A percentile compares a stretch with the other conserved stretches of the same genome.
phyloP scores from a whole-genome alignment of 768 basidiomycete species.

The Daedaleopsis sinensis region DNA sequence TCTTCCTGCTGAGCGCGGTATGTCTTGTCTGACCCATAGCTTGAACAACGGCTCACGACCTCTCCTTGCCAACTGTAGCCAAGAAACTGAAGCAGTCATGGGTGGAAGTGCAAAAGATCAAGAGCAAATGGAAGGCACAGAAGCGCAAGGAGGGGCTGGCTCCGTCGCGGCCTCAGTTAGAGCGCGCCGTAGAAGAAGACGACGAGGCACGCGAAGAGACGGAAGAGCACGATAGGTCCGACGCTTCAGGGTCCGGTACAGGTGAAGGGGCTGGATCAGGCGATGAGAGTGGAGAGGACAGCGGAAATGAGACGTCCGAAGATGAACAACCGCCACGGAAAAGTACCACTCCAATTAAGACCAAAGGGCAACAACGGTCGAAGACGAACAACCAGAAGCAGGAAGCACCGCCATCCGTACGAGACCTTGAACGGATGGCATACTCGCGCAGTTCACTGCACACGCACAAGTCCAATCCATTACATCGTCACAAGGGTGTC shows the following conservation, averaged over 20 bases:
- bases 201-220: constrained; percentile 4
- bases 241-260: not conserved
- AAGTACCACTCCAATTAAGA: not conserved
- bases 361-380: not conserved
- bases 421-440: constrained; percentile 63
- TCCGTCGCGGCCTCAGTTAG: constrained; percentile 13
- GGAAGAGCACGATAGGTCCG: not conserved
- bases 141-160: constrained; percentile 53
- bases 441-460: constrained; percentile 63
- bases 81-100: constrained; percentile 81
- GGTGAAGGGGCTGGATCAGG: not conserved
- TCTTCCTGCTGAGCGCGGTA: constrained; percentile 65
- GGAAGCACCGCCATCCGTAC: constrained; percentile 42
- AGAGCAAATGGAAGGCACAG: constrained; percentile 75
- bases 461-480: constrained; percentile 54
- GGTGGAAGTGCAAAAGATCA: constrained; percentile 76
- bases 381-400: not conserved
- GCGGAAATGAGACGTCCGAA: constrained; percentile 19
- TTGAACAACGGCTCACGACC: not conserved
- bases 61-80: constrained; percentile 45
- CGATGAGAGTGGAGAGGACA: not conserved
- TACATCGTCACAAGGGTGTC: constrained; percentile 33
- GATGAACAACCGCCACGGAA: constrained; percentile 14
- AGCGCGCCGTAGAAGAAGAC: constrained; percentile 18
- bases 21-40: constrained; percentile 16